These are phyloP conservation scores for Hypoxylon sp. DNA, from an alignment of 2,329 filamentous ascomycete genomes.

Conservation along the genomic window DNA sequence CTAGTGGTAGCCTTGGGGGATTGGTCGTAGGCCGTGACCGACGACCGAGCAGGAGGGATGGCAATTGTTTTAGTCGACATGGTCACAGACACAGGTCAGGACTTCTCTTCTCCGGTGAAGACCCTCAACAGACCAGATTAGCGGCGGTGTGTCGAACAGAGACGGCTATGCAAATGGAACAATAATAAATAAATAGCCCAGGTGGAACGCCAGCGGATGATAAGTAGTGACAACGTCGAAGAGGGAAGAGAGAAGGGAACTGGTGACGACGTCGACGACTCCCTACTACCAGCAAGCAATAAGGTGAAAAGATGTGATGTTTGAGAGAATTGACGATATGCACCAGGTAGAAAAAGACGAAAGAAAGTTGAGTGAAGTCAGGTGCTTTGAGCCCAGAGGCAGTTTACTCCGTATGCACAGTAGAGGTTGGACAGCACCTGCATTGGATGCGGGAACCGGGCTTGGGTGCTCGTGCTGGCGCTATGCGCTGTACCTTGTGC, in stretches of 20 bases:
- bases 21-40: slow-evolving; percentile 56
- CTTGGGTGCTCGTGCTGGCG: slow-evolving; percentile 5
- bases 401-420: slow-evolving; percentile 37
- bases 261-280: slow-evolving; percentile 11
- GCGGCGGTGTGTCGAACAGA: slow-evolving; percentile 30
- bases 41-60: slow-evolving; percentile 69
- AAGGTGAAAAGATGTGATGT: slow-evolving; percentile 38
- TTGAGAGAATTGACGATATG: slow-evolving; percentile 41
- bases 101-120: slow-evolving; percentile 16
- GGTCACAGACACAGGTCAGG: slow-evolving; percentile 43
- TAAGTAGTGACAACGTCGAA: slow-evolving; percentile 27
- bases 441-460: slow-evolving; percentile 30
- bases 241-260: slow-evolving; percentile 26
- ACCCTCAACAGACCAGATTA: slow-evolving; percentile 12
- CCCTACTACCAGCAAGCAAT: slow-evolving; percentile 26
- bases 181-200: slow-evolving; percentile 28
- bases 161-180: slow-evolving; percentile 15
- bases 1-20: slow-evolving; percentile 63
- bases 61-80: slow-evolving; percentile 78
- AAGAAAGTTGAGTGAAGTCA: slow-evolving; percentile 40
- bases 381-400: slow-evolving; percentile 30
- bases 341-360: slow-evolving; percentile 37
- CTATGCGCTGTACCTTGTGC: slow-evolving; percentile 12
- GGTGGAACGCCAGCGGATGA: slow-evolving; percentile 24
- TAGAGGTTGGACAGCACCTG: slow-evolving; percentile 34